Percentiles rank a stretch among this genome's conserved stretches.
phyloP scores from a whole-genome alignment of 768 basidiomycete species.

The Hygrocybe coccinea region DNA sequence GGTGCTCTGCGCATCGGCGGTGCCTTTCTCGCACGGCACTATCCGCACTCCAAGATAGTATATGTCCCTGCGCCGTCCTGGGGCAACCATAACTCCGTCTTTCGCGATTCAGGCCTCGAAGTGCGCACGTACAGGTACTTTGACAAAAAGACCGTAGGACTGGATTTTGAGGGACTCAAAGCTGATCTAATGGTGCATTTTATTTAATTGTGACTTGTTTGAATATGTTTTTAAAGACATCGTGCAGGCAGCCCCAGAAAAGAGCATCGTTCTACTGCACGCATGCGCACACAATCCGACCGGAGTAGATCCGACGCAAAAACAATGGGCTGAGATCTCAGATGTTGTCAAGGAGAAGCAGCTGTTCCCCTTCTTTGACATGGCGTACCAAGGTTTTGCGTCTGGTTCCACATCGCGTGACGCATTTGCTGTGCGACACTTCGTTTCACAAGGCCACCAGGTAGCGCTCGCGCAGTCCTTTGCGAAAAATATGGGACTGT shows the following conservation, averaged over 20 bases:
- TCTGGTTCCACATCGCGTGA: slow-evolving; percentile 88
- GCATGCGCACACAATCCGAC: slow-evolving; percentile 99
- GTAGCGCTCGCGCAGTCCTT: slow-evolving; percentile 91
- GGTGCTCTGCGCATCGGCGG: slow-evolving; percentile 95
- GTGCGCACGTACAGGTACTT: slow-evolving; percentile 93
- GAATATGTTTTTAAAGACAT: neutral
- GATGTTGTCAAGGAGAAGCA: slow-evolving; percentile 82
- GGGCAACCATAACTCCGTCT: slow-evolving; percentile 95
- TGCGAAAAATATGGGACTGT: slow-evolving; percentile 99
- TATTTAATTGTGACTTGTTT: neutral
- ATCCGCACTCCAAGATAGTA: slow-evolving; percentile 79
- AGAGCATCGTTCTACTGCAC: slow-evolving; percentile 84
- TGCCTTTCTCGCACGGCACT: slow-evolving; percentile 85
- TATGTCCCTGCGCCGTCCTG: slow-evolving; percentile 93
- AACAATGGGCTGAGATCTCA: slow-evolving; percentile 90
- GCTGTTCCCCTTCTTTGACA: slow-evolving; percentile 98
- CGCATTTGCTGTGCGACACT: slow-evolving; percentile 92
- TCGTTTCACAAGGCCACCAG: slow-evolving; percentile 86
- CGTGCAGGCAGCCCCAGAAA: slow-evolving; percentile 60
- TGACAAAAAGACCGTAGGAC: slow-evolving; percentile 84
- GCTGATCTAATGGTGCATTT: slow-evolving; percentile 70
- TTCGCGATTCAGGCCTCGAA: slow-evolving; percentile 91
- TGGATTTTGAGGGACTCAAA: slow-evolving; percentile 89
- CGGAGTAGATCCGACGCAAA: slow-evolving; percentile 89
- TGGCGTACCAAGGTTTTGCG: slow-evolving; percentile 99